A percentile compares a stretch with the other conserved stretches of the same genome.
phyloP scores from a whole-genome alignment of 2,329 filamentous ascomycete species.

The Nothopassalora personata region DNA sequence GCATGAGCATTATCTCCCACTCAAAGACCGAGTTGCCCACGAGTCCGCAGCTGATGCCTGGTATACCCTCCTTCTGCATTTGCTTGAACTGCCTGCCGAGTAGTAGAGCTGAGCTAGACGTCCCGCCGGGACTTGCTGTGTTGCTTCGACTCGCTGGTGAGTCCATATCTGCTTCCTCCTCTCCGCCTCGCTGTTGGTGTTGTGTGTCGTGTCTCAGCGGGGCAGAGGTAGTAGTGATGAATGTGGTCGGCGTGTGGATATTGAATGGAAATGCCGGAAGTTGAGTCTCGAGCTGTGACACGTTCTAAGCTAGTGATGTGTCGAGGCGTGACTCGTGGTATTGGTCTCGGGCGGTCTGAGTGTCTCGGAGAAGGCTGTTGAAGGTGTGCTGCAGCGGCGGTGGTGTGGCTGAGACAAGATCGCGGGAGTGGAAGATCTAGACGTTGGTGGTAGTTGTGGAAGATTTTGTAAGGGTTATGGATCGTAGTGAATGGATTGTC shows the following conservation, averaged over 20 bases:
- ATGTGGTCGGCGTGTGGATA: not conserved
- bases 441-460: not conserved
- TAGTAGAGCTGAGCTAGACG: conserved; percentile 61
- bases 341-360: not conserved
- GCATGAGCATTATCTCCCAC: conserved; percentile 99
- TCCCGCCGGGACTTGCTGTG: conserved; percentile 21
- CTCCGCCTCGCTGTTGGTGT: not conserved
- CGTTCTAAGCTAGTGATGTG: not conserved
- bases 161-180: conserved; percentile 8
- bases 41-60: conserved; percentile 88
- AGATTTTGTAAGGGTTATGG: not conserved
- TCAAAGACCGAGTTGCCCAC: conserved; percentile 84
- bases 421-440: not conserved
- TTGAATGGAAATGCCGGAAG: not conserved
- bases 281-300: not conserved
- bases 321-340: not conserved
- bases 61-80: conserved; percentile 86
- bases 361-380: not conserved
- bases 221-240: not conserved
- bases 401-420: not conserved
- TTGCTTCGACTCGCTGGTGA: conserved; percentile 12
- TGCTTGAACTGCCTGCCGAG: conserved; percentile 84
- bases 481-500: not conserved
- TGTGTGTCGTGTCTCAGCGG: not conserved
- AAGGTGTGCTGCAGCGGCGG: not conserved